These are phyloP conservation scores for Acephala macrosclerotiorum DNA, from an alignment of 2,329 filamentous ascomycete species.

Conservation along the genomic window DNA sequence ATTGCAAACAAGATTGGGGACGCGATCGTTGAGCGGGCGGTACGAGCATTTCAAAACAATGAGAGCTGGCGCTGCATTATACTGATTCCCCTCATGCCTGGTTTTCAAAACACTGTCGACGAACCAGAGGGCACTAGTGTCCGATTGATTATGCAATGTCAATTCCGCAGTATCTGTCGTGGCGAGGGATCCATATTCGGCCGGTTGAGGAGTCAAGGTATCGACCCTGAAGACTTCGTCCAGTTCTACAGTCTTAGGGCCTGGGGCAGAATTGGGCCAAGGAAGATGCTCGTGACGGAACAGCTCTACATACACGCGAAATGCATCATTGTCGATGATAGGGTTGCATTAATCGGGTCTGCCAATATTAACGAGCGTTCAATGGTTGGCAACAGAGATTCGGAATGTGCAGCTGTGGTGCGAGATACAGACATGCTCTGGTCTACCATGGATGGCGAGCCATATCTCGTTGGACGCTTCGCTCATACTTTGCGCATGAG, in stretches of 20 bases:
- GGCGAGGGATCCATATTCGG: slow-evolving; percentile 93
- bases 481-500: slow-evolving; percentile 92
- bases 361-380: slow-evolving; percentile 99
- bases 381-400: slow-evolving; percentile 90
- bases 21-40: slow-evolving; percentile 90
- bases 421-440: slow-evolving; percentile 92
- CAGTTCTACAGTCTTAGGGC: slow-evolving; percentile 91
- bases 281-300: slow-evolving; percentile 86
- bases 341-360: slow-evolving; percentile 91
- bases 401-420: slow-evolving; percentile 88
- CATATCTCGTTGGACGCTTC: slow-evolving; percentile 90
- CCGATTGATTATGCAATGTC: slow-evolving; percentile 94
- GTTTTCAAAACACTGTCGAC: slow-evolving; percentile 96
- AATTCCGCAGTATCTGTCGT: slow-evolving; percentile 94
- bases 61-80: slow-evolving; percentile 93
- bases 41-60: slow-evolving; percentile 80
- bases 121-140: slow-evolving; percentile 94
- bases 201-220: slow-evolving; percentile 76
- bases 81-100: slow-evolving; percentile 95
- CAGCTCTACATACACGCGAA: slow-evolving; percentile 99
- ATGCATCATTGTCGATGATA: slow-evolving; percentile 93
- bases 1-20: slow-evolving; percentile 95
- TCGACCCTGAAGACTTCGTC: slow-evolving; percentile 95
- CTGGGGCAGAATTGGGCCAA: slow-evolving; percentile 89
- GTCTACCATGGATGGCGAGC: slow-evolving; percentile 89